Evolutionary conservation across 2,329 filamentous ascomycete genomes (phyloP).

Genomic region (Alternaria ventricosa): DNA sequence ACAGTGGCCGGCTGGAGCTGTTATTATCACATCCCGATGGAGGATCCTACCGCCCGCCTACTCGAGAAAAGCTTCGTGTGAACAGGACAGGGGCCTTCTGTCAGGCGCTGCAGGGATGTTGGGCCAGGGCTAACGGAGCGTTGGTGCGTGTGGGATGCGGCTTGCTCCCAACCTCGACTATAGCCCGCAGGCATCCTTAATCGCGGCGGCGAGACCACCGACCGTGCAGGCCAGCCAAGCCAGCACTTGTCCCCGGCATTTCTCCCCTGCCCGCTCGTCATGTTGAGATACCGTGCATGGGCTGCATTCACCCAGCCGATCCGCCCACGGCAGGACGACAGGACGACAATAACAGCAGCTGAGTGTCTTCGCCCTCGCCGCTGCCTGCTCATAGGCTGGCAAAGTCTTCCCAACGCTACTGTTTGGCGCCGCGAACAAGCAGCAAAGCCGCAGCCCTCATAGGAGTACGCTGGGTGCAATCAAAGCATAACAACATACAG

Average conservation of each 20-base stretch:
- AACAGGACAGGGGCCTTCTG: slow-evolving; percentile 21
- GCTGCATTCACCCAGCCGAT: slow-evolving; percentile 19
- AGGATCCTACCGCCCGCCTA: slow-evolving; percentile 17
- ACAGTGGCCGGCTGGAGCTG: slow-evolving; percentile 9
- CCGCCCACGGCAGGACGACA: not conserved
- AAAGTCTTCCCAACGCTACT: not conserved
- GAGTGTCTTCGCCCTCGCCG: not conserved
- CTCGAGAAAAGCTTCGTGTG: slow-evolving; percentile 20
- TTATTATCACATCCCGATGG: slow-evolving; percentile 21
- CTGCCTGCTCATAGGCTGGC: not conserved
- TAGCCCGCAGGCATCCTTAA: slow-evolving; percentile 20
- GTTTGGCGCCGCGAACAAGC: not conserved
- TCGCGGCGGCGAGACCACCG: slow-evolving; percentile 30
- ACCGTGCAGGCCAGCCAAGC: slow-evolving; percentile 21
- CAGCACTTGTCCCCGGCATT: slow-evolving; percentile 22
- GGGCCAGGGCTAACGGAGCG: slow-evolving; percentile 28
- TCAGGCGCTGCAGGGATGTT: slow-evolving; percentile 28
- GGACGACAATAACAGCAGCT: not conserved
- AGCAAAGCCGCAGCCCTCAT: slow-evolving; percentile 2
- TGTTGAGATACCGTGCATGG: slow-evolving; percentile 11
- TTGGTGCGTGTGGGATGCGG: slow-evolving; percentile 26
- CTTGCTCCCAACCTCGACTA: slow-evolving; percentile 19
- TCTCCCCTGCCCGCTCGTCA: slow-evolving; percentile 13
- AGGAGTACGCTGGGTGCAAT: not conserved
- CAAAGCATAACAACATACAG: slow-evolving; percentile 12